Conservation (phyloP, 1,139 yeast species). For the Kurtzmaniella quercitrusa region DNA sequence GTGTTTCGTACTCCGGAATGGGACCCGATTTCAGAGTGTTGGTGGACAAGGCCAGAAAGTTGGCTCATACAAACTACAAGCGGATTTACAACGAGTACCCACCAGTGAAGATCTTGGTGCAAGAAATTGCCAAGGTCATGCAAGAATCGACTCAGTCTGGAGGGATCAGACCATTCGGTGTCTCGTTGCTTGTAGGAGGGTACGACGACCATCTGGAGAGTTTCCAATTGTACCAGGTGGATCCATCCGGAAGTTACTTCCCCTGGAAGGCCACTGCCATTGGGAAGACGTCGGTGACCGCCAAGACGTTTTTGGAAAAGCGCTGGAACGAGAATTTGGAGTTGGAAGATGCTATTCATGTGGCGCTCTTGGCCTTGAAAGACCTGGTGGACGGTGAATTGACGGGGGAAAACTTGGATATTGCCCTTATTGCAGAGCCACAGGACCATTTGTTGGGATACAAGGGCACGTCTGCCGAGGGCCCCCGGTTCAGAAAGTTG, state of each 20-base stretch:
- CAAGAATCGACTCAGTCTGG: constrained; percentile 98
- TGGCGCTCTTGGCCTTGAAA: constrained; percentile 87
- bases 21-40: constrained; percentile 97
- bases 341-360: constrained; percentile 96
- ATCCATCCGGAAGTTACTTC: constrained; percentile 96
- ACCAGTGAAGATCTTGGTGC: constrained; percentile 90
- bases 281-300: constrained; percentile 91
- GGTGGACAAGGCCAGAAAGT: constrained; percentile 88
- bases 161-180: constrained; percentile 98
- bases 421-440: constrained; percentile 81
- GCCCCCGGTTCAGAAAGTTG: constrained; percentile 86
- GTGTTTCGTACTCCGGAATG: constrained; percentile 97
- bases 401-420: constrained; percentile 94
- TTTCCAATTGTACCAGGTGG: constrained; percentile 90
- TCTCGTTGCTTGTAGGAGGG: constrained; percentile 90
- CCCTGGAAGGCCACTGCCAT: constrained; percentile 99
- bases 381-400: constrained; percentile 98
- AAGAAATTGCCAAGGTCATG: constrained; percentile 93
- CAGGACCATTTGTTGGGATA: constrained; percentile 80
- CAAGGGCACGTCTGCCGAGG: constrained; percentile 73
- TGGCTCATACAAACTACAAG: constrained; percentile 90
- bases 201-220: constrained; percentile 74
- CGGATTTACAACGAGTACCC: constrained; percentile 95
- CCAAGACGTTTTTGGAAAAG: constrained; percentile 94
- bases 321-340: constrained; percentile 98